Evolutionary conservation across 164 flowering plant genomes (phyloP), one percentile per base, ranked within the genome.

Genomic region (Platanus orientalis): DNA sequence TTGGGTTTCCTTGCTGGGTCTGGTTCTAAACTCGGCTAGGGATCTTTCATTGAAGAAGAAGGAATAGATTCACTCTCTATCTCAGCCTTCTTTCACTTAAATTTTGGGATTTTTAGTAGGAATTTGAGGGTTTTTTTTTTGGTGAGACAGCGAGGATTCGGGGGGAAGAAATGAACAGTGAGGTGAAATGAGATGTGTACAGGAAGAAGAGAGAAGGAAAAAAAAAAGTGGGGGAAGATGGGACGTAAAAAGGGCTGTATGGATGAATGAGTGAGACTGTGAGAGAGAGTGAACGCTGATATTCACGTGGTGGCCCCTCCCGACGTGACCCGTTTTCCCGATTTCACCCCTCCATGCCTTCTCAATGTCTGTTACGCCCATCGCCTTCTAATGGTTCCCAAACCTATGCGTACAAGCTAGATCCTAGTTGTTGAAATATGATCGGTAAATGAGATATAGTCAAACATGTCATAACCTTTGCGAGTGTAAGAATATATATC

Each of bases 251-350:
- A 52, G 68, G 36, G 70, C 56, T 40, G 75, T 34, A 36, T 45
- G 67, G 55, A 44, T 30, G 66, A 49, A 67, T 60, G 69, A 63
- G 24, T 42, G 57, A 42, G 60, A 28, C 58, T 10, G 54, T 16
- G 42, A 29, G 60, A 51, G 54, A 52, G 67, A 68, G 72, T 58
- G 60, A 60, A 60, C 65, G 70, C 65, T 63, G 55, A 25, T 57
- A 54, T 65, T 65, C 78, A 71, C 73, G 66, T 71, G 80, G 76
- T 72, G 76, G 79, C 72, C 78, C 71, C 71, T 24, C 16, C 12
- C 10, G 32, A 70, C 48, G 52, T 60, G 72, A 77, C 68, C 7
- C 54, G 26, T 20, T 28, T 48, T 47, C 48, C 23, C 45, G 13
- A 56, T 63, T 69, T 25, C 53, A 58, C 64, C 19, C 30, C 28